Conservation (phyloP, 164 flowering plant species). For the Nymphaea colorata region DNA sequence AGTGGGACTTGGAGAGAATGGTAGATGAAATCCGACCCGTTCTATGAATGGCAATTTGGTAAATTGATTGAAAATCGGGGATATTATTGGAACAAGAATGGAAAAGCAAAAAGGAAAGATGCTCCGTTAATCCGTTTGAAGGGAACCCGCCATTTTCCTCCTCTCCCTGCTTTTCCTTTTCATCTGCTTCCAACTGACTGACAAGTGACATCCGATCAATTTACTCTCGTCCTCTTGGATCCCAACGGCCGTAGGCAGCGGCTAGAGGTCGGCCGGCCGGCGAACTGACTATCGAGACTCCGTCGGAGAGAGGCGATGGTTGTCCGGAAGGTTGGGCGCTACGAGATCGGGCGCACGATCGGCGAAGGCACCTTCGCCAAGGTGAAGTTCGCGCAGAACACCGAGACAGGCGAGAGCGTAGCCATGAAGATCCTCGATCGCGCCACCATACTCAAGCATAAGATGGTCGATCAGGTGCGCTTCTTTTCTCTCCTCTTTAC, state of each 20-base stretch:
- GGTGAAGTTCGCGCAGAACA: slow-evolving; percentile 98
- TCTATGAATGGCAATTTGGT: too few relatives aligned
- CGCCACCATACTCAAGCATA: slow-evolving; percentile 82
- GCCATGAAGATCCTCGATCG: slow-evolving; percentile 99
- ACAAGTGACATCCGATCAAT: not conserved
- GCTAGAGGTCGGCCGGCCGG: too few relatives aligned
- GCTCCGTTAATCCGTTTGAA: not conserved
- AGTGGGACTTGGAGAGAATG: too few relatives aligned
- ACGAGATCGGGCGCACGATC: slow-evolving; percentile 93
- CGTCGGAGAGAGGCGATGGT: slow-evolving; percentile 32
- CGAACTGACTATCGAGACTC: not conserved
- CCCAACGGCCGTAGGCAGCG: too few relatives aligned
- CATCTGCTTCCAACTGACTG: not conserved
- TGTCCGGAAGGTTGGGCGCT: slow-evolving; percentile 90
- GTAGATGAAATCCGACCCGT: too few relatives aligned
- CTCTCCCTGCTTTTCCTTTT: not conserved
- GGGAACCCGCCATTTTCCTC: not conserved
- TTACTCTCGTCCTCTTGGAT: too few relatives aligned
- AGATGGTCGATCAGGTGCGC: slow-evolving; percentile 93
- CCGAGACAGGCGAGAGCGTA: slow-evolving; percentile 99
- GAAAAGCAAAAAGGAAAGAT: too few relatives aligned
- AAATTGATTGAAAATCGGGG: too few relatives aligned
- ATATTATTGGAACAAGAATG: too few relatives aligned
- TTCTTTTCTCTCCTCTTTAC: slow-evolving; percentile 1
- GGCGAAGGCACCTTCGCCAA: slow-evolving; percentile 98